phyloP scores from a whole-genome alignment of 257 asterid genomes.

The Solanum medicagineum region DNA sequence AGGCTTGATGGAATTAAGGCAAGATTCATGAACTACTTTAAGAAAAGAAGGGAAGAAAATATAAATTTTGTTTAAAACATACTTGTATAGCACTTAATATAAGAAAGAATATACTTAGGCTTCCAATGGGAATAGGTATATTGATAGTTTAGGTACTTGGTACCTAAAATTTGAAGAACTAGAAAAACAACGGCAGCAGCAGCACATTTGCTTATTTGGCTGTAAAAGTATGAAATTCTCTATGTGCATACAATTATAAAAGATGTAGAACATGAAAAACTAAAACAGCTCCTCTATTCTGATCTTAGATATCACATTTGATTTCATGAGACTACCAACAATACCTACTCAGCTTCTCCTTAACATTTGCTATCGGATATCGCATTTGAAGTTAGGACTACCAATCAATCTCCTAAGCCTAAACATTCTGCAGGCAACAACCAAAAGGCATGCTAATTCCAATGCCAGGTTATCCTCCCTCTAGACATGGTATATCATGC shows the following conservation, averaged over 20 bases:
- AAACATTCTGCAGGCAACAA: not conserved
- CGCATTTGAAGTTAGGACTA: not conserved
- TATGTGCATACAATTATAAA: not conserved
- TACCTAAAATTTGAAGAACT: not conserved
- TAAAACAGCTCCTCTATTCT: not conserved
- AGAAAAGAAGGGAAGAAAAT: not conserved
- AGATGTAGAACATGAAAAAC: not conserved
- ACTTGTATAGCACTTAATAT: not conserved
- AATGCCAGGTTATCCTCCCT: not conserved
- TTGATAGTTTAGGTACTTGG: not conserved
- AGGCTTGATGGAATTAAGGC: not conserved
- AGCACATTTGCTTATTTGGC: not conserved
- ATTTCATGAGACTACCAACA: not conserved
- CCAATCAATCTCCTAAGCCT: not conserved
- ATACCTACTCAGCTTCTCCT: not conserved
- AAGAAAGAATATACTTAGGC: not conserved
- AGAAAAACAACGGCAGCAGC: not conserved
- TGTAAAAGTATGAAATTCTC: not conserved
- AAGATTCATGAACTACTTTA: not conserved
- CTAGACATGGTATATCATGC: slow-evolving; percentile 24
- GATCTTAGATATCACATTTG: not conserved
- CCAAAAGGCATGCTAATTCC: not conserved
- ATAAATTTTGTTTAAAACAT: not conserved
- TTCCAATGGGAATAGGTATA: not conserved
- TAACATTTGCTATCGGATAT: not conserved